Conservation (phyloP, 345 rosid species). For the Eucalyptus coolabah region DNA sequence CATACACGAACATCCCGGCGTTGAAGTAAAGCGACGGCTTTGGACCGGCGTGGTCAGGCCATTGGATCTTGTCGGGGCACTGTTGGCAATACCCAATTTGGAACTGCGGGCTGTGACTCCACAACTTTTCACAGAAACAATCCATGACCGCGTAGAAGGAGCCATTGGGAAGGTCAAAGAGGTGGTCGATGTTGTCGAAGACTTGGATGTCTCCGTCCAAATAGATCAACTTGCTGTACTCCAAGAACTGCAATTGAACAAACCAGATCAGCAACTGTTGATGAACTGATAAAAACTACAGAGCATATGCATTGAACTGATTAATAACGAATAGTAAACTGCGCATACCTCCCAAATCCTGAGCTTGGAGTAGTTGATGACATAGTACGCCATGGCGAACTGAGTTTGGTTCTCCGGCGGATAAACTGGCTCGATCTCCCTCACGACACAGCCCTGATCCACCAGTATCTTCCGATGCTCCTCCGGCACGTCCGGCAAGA, state of each 20-base stretch:
- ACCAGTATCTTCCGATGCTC: conserved; percentile 22
- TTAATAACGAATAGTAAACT: neutral
- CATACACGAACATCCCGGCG: conserved; percentile 28
- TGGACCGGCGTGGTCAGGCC: neutral
- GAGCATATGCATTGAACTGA: neutral
- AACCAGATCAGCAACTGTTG: neutral
- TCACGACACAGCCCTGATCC: conserved; percentile 22
- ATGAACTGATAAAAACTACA: neutral
- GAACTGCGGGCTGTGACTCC: conserved; percentile 21
- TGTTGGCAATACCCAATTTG: conserved; percentile 44
- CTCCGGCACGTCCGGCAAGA: conserved; percentile 30
- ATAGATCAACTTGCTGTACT: conserved; percentile 22
- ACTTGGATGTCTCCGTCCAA: conserved; percentile 31
- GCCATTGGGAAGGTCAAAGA: conserved; percentile 12
- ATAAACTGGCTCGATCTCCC: conserved; percentile 25
- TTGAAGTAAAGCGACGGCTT: conserved; percentile 34
- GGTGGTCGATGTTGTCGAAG: conserved; percentile 22
- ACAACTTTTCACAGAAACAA: conserved; percentile 35
- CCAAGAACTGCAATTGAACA: conserved; percentile 8
- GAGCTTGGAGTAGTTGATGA: conserved; percentile 37
- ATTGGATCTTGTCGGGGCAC: conserved; percentile 7
- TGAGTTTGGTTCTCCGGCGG: conserved; percentile 31
- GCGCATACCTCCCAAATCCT: conserved; percentile 32
- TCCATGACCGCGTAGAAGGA: conserved; percentile 35
- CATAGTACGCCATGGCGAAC: conserved; percentile 36